These are phyloP conservation scores for Plasmodium inui DNA, from an alignment of 169 alveolate genomes.

Conservation along the genomic window DNA sequence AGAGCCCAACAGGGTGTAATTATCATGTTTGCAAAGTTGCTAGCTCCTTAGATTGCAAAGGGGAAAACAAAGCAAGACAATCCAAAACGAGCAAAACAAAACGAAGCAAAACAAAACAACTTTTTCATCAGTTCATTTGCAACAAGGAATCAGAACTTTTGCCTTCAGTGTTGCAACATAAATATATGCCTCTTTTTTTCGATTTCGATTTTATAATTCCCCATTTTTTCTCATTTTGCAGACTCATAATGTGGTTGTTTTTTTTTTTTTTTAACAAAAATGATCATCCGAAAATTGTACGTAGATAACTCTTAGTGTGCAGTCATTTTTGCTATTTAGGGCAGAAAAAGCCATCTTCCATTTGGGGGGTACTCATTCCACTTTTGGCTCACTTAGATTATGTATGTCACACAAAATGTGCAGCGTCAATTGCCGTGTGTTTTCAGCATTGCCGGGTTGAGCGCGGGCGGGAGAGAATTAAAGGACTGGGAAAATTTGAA, in stretches of 20 bases:
- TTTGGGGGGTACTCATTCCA: neutral
- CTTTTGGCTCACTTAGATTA: neutral
- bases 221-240: constrained; percentile 3
- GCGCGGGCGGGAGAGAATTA: neutral
- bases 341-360: neutral
- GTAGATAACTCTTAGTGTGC: neutral
- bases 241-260: neutral
- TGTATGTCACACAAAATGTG: neutral
- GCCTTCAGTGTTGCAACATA: neutral
- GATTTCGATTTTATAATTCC: neutral
- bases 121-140: neutral
- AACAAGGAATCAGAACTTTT: neutral
- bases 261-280: constrained; percentile 1
- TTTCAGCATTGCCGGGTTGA: neutral
- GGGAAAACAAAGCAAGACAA: neutral
- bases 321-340: neutral
- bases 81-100: no score
- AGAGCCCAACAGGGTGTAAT: neutral
- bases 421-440: neutral
- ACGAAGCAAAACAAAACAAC: neutral
- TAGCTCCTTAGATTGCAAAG: neutral
- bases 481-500: neutral
- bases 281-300: neutral
- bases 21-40: neutral
- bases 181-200: neutral